phyloP scores from a whole-genome alignment of 257 asterid species.

The Petunia secreta region DNA sequence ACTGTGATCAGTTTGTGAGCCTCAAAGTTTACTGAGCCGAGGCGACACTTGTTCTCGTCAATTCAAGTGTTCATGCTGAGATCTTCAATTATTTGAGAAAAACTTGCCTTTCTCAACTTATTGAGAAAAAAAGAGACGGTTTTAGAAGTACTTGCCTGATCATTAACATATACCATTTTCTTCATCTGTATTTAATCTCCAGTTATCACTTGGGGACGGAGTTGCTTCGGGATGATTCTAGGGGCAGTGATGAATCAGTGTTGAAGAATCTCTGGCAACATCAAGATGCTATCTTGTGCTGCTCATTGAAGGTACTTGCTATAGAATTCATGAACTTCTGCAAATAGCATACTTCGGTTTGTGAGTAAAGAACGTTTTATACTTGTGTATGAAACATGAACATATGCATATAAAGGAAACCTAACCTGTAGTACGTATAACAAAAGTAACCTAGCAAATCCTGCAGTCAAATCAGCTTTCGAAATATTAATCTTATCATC shows the following conservation, averaged over 20 bases:
- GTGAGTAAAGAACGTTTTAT: background rate
- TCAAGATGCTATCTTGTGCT: conserved; percentile 91
- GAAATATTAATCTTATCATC: background rate
- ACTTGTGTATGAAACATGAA: background rate
- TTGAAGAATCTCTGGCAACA: conserved; percentile 93
- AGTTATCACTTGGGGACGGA: conserved; percentile 82
- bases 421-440: too few species aligned
- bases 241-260: conserved; percentile 53
- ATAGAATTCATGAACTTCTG: background rate
- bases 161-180: background rate
- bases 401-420: background rate
- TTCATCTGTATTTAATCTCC: conserved; percentile 30
- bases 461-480: too few species aligned
- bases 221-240: conserved; percentile 56
- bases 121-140: background rate
- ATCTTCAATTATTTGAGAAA: background rate
- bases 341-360: background rate
- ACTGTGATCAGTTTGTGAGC: background rate
- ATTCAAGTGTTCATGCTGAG: background rate
- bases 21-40: background rate
- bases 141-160: background rate
- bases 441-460: background rate
- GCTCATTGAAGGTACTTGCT: conserved; percentile 80
- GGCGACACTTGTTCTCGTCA: background rate
- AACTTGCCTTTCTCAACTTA: background rate